Percentiles rank a stretch among this genome's conserved stretches.
phyloP scores from a whole-genome alignment of 495 filamentous ascomycete species.

The Neurospora tetraspora region DNA sequence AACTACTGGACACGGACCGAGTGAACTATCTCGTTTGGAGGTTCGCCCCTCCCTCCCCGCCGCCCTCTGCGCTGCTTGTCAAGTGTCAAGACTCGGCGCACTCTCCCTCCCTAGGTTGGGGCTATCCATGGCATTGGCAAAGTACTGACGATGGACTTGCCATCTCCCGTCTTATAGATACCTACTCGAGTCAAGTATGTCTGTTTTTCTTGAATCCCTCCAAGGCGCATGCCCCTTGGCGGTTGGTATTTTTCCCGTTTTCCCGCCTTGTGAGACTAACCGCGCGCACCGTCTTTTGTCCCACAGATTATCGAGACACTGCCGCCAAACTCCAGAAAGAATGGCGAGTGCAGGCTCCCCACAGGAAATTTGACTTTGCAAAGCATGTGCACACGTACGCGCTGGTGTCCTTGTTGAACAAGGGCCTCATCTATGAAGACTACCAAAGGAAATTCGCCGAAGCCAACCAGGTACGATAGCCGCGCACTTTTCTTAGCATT shows the following conservation, averaged over 20 bases:
- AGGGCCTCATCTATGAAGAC: constrained; percentile 61
- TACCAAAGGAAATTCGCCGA: constrained; percentile 50
- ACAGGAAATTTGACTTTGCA: constrained; percentile 63
- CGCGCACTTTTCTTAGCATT: constrained; percentile 1
- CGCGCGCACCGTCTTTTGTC: constrained; percentile 13
- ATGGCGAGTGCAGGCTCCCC: constrained; percentile 62
- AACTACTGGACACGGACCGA: constrained; percentile 74
- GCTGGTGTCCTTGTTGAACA: constrained; percentile 64
- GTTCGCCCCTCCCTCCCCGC: constrained; percentile 44
- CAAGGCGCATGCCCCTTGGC: constrained; percentile 1
- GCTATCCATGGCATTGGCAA: background rate
- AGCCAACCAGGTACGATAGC: constrained; percentile 15
- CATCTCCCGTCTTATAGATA: constrained; percentile 45
- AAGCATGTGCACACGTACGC: constrained; percentile 65
- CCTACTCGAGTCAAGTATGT: constrained; percentile 81
- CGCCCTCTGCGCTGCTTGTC: constrained; percentile 11
- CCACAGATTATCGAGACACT: constrained; percentile 55
- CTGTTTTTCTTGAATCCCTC: constrained; percentile 7
- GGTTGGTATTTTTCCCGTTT: background rate
- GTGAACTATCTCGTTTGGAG: constrained; percentile 99
- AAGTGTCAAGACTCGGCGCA: constrained; percentile 9
- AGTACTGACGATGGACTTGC: background rate
- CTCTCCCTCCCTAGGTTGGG: background rate
- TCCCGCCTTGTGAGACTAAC: constrained; percentile 22
- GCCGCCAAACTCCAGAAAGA: constrained; percentile 74